These are phyloP conservation scores for Gonapodya sp. DNA, from an alignment of 192 early-diverging fungal genomes.

Conservation along the genomic window DNA sequence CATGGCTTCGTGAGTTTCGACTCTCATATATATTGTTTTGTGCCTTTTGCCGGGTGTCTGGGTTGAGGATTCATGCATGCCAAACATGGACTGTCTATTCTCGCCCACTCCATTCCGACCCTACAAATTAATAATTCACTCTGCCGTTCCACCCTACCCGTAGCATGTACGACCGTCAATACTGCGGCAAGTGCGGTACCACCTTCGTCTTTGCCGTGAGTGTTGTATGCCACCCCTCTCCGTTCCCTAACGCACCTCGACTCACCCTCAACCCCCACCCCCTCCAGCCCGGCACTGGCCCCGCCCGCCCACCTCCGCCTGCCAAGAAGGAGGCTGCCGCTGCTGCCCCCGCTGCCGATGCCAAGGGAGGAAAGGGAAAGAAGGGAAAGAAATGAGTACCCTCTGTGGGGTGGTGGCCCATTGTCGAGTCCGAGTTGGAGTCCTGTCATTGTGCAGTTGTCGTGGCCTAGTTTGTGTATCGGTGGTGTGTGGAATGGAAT, in stretches of 20 bases:
- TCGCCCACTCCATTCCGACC: too few relatives aligned
- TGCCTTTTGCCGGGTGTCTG: background rate
- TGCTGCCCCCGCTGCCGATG: constrained; percentile 10
- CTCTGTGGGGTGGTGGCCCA: too few relatives aligned
- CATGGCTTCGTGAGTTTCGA: constrained; percentile 93
- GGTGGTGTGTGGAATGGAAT: too few relatives aligned
- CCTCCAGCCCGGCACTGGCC: background rate
- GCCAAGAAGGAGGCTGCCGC: background rate
- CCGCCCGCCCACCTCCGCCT: background rate
- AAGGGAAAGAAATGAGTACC: constrained; percentile 5
- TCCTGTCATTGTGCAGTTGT: too few relatives aligned
- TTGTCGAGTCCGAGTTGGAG: too few relatives aligned
- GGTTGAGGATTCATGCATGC: too few relatives aligned
- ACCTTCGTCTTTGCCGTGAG: constrained; percentile 10
- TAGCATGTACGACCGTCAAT: constrained; percentile 15
- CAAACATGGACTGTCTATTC: too few relatives aligned
- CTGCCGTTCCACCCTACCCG: too few relatives aligned
- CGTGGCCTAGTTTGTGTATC: too few relatives aligned
- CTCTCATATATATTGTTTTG: constrained; percentile 49
- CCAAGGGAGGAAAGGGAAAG: constrained; percentile 2
- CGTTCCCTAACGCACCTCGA: background rate
- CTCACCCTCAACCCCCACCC: background rate
- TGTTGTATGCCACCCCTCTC: background rate
- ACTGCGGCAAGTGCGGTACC: constrained; percentile 17
- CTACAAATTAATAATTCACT: too few relatives aligned